Evolutionary conservation across 176 grass and related monocot species (phyloP), one percentile per base, ranked within the genome.

Genomic region (Triticum urartu): DNA sequence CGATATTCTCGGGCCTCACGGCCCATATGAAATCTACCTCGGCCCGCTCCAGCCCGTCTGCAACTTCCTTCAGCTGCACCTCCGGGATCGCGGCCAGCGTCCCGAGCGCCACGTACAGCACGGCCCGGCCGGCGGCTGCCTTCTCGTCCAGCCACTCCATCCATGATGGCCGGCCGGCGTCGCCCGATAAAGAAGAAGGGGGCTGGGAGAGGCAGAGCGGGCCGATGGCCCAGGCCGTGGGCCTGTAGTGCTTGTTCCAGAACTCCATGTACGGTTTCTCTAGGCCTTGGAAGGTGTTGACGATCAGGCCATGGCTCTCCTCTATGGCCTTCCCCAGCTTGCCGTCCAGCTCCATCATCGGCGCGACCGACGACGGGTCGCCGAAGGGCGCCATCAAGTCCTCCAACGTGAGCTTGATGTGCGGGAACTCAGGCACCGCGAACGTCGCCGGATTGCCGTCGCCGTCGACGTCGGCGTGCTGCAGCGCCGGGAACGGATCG

Each of bases 341-440:
- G 8, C 20, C 5, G 5, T 90, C 66, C 11, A 93, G 84, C 68
- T 93, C 89, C 67, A 83, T 28, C 81, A 84, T 73, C 30, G 24
- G 63, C 15, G 43, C 87, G 0, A 86, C n/a, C 2, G 91, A 86
- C 7, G 90, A 82, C 13, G 87, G 87, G 25, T 91, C 87, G 1
- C 92, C 91, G 5, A 93, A 96, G 11, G 89, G 89, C 11, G 91
- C 87, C 21, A 72, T 69, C 68, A 96, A 24, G 70, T 96, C 94
- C 4, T 90, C 71, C 22, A 81, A 78, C 6, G 87, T 87, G 68
- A 93, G 81, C 38, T 35, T 64, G 50, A 96, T 38, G 33, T 90
- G 64, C 6, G 94, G 94, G 80, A 91, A 93, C 59, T 89, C 87
- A 1, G 86, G 84, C 6, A 96, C 85, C 9, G 67, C 32, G 81